Percentiles rank a stretch among this genome's conserved stretches.
These are phyloP conservation scores for Amphibolis antarctica DNA, from an alignment of 106 monocot genomes.

Conservation along the genomic window DNA sequence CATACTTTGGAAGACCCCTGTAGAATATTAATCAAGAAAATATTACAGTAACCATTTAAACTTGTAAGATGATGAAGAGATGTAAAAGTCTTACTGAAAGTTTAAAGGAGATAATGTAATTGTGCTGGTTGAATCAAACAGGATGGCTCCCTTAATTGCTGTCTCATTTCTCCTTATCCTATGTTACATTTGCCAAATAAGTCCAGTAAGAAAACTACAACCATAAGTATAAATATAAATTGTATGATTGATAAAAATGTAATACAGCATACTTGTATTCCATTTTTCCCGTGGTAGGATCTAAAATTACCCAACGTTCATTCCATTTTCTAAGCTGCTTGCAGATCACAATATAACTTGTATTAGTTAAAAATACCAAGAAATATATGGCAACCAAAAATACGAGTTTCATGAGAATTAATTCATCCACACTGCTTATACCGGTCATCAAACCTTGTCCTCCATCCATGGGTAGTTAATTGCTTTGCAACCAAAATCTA, in stretches of 20 bases:
- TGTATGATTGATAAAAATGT: not conserved
- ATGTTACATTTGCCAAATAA: conserved; percentile 4
- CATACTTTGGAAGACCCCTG: conserved; percentile 89
- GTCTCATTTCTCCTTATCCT: conserved; percentile 66
- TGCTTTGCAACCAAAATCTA: too few relatives aligned
- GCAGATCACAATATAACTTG: not conserved
- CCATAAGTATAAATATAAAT: not conserved
- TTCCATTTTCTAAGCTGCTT: conserved; percentile 94
- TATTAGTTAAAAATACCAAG: too few relatives aligned
- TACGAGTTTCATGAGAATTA: too few relatives aligned
- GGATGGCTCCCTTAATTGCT: conserved; percentile 54
- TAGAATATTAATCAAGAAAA: conserved; percentile 8
- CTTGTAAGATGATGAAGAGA: not conserved
- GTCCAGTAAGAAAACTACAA: not conserved
- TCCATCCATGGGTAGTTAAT: too few relatives aligned
- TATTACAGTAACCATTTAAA: not conserved
- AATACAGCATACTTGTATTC: conserved; percentile 77
- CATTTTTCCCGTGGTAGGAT: conserved; percentile 96
- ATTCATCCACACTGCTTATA: too few relatives aligned
- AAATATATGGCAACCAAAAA: not conserved
- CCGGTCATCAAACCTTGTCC: too few relatives aligned
- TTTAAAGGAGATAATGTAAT: conserved; percentile 89
- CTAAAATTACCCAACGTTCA: conserved; percentile 86
- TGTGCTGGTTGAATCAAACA: conserved; percentile 86
- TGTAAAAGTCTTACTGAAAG: conserved; percentile 43